Evolutionary conservation across 1,139 yeast genomes (phyloP).

Genomic region (Fermentozyma sake): DNA sequence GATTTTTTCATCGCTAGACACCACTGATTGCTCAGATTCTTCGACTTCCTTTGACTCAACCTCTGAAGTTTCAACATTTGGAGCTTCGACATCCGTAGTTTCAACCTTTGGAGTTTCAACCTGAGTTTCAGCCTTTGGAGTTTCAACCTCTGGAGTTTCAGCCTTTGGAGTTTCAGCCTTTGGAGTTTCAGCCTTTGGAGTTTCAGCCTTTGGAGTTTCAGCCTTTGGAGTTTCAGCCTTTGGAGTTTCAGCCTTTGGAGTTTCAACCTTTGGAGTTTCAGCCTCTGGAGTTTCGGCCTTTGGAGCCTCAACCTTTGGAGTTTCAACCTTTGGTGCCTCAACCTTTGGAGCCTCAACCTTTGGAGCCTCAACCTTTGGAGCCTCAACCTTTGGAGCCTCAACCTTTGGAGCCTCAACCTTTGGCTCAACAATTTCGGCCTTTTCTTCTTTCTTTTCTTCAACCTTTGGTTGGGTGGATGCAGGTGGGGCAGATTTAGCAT

Average conservation of each 20-base stretch:
- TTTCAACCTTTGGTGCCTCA: constrained; percentile 9
- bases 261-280: constrained; percentile 7
- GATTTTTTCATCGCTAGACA: constrained; percentile 9
- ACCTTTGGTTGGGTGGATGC: constrained; percentile 6
- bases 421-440: constrained; percentile 10
- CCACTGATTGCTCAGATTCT: constrained; percentile 2
- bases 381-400: constrained; percentile 5
- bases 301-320: constrained; percentile 9
- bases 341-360: constrained; percentile 5
- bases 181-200: constrained; percentile 7
- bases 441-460: constrained; percentile 7
- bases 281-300: constrained; percentile 2
- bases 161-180: constrained; percentile 3
- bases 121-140: too few species aligned
- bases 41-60: constrained; percentile 10
- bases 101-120: too few species aligned
- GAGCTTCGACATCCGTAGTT: constrained; percentile 10
- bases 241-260: constrained; percentile 9
- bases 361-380: constrained; percentile 6
- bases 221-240: constrained; percentile 4
- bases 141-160: constrained; percentile 6
- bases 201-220: constrained; percentile 12
- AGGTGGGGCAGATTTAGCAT: constrained; percentile 8
- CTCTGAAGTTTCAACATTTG: constrained; percentile 6
- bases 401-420: constrained; percentile 7